Conservation (phyloP, 495 filamentous ascomycete genomes). For the Aspergillus diversus region DNA sequence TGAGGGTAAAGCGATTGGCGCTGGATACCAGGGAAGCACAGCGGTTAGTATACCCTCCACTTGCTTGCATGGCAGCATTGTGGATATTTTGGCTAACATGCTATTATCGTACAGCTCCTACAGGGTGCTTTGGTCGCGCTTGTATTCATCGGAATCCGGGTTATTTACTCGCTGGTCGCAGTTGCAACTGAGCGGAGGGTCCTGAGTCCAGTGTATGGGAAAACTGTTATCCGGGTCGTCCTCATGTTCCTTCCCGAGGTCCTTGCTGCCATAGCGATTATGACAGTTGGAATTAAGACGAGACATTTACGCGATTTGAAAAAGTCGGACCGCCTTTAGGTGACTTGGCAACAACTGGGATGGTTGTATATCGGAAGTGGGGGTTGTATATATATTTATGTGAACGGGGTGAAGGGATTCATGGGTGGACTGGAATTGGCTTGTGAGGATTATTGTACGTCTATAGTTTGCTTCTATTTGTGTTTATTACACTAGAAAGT, state of each 20-base stretch:
- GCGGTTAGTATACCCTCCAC: background rate
- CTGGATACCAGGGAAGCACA: slow-evolving; percentile 22
- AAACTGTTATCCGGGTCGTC: slow-evolving; percentile 19
- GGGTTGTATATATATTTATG: background rate
- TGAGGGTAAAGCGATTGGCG: slow-evolving; percentile 7
- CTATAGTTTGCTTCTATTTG: too few species aligned
- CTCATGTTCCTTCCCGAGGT: slow-evolving; percentile 23
- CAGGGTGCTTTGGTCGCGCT: slow-evolving; percentile 12
- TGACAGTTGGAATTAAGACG: slow-evolving; percentile 16
- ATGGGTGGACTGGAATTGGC: too few species aligned
- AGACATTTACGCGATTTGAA: slow-evolving; percentile 3
- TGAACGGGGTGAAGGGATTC: too few species aligned
- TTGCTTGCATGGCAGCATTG: background rate
- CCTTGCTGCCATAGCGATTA: slow-evolving; percentile 11
- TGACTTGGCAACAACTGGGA: background rate
- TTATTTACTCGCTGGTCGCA: slow-evolving; percentile 22
- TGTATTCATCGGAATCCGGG: slow-evolving; percentile 18
- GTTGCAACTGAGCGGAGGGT: slow-evolving; percentile 15
- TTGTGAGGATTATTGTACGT: too few species aligned
- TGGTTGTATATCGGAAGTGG: background rate
- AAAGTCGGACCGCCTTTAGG: background rate
- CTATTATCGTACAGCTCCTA: slow-evolving; percentile 8
- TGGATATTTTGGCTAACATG: background rate
- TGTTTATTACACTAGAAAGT: too few species aligned
- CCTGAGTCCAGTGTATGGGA: slow-evolving; percentile 19